Evolutionary conservation across 768 basidiomycete genomes (phyloP).

Genomic region (Mrakia hoshinonis): DNA sequence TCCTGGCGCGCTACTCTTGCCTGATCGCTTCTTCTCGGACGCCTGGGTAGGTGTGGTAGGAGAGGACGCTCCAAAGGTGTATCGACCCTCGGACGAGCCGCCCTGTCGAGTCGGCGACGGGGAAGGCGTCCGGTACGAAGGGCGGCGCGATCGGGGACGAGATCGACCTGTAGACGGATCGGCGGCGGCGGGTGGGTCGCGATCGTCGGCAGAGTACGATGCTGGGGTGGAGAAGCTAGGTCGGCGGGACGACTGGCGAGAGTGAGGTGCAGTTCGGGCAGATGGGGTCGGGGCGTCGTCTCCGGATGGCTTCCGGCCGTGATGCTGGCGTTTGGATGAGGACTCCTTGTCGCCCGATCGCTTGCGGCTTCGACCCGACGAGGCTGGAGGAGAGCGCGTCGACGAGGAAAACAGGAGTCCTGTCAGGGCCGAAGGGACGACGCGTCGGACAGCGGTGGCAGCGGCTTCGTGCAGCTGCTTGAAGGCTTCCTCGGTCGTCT

Average conservation of each 20-base stretch:
- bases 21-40: not conserved
- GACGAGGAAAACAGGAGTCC: not conserved
- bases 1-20: not conserved
- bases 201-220: not conserved
- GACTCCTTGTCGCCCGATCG: not conserved
- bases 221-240: not conserved
- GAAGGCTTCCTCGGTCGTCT: slow-evolving; percentile 10
- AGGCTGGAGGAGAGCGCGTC: not conserved
- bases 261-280: not conserved
- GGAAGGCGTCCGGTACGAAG: not conserved
- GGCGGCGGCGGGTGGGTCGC: not conserved
- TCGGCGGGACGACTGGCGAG: slow-evolving; percentile 3
- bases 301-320: not conserved
- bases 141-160: not conserved
- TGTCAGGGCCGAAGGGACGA: not conserved
- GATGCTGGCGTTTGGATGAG: not conserved
- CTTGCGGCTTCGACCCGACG: not conserved
- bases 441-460: not conserved
- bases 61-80: not conserved
- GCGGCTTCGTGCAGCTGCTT: slow-evolving; percentile 1
- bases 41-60: not conserved
- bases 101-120: not conserved
- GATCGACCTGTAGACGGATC: not conserved
- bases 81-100: not conserved
- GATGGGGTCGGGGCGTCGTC: not conserved